phyloP scores from a whole-genome alignment of 1,139 yeast genomes.

The Yamadazyma siamensis region DNA sequence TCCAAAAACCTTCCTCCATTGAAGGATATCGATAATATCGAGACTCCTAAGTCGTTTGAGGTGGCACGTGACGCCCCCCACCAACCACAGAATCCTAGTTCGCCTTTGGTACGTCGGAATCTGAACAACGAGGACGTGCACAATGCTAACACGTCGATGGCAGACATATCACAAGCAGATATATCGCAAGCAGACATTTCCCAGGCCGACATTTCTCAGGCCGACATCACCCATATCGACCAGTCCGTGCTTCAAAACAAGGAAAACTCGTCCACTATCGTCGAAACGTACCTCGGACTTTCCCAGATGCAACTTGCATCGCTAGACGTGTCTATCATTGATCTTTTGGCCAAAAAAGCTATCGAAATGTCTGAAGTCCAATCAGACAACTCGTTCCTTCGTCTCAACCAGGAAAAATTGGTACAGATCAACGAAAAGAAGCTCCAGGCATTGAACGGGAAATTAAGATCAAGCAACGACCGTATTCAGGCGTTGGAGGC shows the following conservation, averaged over 20 bases:
- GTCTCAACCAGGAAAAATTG: constrained; percentile 53
- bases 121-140: background rate
- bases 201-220: constrained; percentile 6
- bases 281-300: constrained; percentile 34
- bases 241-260: too few relatives aligned
- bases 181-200: constrained; percentile 5
- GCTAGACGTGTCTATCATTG: constrained; percentile 21
- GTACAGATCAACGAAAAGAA: constrained; percentile 30
- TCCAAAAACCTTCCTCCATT: constrained; percentile 42
- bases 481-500: constrained; percentile 27
- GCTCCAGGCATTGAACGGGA: constrained; percentile 20
- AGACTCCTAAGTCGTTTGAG: constrained; percentile 40
- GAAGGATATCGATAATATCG: constrained; percentile 42
- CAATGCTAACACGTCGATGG: constrained; percentile 1
- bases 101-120: constrained; percentile 21
- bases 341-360: constrained; percentile 41
- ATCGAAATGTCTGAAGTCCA: constrained; percentile 46
- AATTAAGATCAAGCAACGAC: constrained; percentile 22
- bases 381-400: constrained; percentile 49
- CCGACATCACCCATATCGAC: too few relatives aligned
- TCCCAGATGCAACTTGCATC: constrained; percentile 20
- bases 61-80: constrained; percentile 33
- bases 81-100: constrained; percentile 14
- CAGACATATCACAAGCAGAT: too few relatives aligned
- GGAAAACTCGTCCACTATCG: too few relatives aligned